Conservation (phyloP, 306 rosid species). For the Sphenostylis stenocarpa region DNA sequence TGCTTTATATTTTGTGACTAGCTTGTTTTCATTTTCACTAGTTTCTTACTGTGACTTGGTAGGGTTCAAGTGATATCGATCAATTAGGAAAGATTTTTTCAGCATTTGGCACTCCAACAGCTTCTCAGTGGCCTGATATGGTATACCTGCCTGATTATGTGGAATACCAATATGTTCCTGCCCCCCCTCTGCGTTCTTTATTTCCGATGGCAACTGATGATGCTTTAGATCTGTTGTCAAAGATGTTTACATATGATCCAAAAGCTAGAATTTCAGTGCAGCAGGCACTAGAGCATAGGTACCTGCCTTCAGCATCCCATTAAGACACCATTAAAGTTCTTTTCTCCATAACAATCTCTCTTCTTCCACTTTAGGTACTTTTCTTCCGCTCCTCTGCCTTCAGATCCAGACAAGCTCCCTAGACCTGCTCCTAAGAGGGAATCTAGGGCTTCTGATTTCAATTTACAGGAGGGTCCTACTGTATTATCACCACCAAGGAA, state of each 20-base stretch:
- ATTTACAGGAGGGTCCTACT: conserved; percentile 70
- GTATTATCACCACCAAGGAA: conserved; percentile 89
- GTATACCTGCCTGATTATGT: conserved; percentile 82
- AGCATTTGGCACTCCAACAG: conserved; percentile 82
- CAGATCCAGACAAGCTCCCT: conserved; percentile 78
- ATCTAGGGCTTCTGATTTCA: conserved; percentile 53
- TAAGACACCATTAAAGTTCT: conserved; percentile 2
- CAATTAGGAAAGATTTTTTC: conserved; percentile 88
- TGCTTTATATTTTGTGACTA: neutral
- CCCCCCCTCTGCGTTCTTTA: conserved; percentile 67
- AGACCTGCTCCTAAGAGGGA: conserved; percentile 90
- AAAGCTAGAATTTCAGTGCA: conserved; percentile 78
- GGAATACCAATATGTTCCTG: conserved; percentile 83
- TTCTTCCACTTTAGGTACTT: conserved; percentile 59
- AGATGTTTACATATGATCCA: conserved; percentile 94
- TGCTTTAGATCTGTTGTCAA: conserved; percentile 72
- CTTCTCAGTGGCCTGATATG: conserved; percentile 93
- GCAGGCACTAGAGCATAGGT: conserved; percentile 93
- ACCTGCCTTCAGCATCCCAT: conserved; percentile 20
- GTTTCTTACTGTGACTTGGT: conserved; percentile 16
- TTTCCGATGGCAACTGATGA: conserved; percentile 89
- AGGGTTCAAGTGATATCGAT: conserved; percentile 92
- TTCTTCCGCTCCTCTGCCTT: conserved; percentile 72
- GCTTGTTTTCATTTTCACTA: neutral
- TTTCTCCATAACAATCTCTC: conserved; percentile 22